Evolutionary conservation across 1,284 basidiomycete genomes (phyloP).

Genomic region (Ustilago cynodontis): DNA sequence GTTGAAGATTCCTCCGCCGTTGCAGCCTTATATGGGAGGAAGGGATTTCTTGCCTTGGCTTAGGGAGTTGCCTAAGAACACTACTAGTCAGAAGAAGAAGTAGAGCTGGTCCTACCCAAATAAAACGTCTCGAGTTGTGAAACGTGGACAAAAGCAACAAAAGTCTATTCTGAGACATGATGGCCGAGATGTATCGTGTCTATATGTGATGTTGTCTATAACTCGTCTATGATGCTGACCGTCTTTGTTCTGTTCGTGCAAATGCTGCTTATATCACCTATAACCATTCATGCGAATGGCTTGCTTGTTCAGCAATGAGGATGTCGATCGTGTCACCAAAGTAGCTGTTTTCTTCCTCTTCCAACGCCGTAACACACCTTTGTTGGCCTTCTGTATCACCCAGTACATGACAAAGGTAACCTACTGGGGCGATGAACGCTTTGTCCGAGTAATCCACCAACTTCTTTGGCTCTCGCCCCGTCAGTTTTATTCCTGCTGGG

Average conservation of each 20-base stretch:
- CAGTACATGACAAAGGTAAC: constrained; percentile 57
- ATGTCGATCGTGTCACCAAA: constrained; percentile 66
- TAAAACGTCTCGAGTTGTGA: too few species aligned
- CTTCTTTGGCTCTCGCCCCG: constrained; percentile 7
- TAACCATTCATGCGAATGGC: constrained; percentile 43
- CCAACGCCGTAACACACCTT: constrained; percentile 44
- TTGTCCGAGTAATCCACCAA: constrained; percentile 61
- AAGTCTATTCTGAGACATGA: too few species aligned
- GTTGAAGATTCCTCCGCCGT: constrained; percentile 85
- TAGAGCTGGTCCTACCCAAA: too few species aligned
- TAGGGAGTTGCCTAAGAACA: constrained; percentile 82
- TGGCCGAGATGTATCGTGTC: too few species aligned
- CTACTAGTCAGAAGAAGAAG: constrained; percentile 76
- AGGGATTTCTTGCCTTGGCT: constrained; percentile 91
- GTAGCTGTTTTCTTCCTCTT: constrained; percentile 44
- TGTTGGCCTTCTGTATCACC: constrained; percentile 45
- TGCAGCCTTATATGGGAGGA: constrained; percentile 95
- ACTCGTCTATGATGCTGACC: neutral
- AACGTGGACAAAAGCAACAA: too few species aligned
- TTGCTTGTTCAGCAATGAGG: constrained; percentile 60
- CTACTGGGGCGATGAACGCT: constrained; percentile 63
- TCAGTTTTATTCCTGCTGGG: constrained; percentile 53
- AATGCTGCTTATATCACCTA: neutral
- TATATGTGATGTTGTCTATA: too few species aligned
- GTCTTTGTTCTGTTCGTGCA: neutral